A percentile compares a stretch with the other conserved stretches of the same genome.
Evolutionary conservation across 768 basidiomycete genomes (phyloP).

Genomic region (Rhodocollybia butyracea): DNA sequence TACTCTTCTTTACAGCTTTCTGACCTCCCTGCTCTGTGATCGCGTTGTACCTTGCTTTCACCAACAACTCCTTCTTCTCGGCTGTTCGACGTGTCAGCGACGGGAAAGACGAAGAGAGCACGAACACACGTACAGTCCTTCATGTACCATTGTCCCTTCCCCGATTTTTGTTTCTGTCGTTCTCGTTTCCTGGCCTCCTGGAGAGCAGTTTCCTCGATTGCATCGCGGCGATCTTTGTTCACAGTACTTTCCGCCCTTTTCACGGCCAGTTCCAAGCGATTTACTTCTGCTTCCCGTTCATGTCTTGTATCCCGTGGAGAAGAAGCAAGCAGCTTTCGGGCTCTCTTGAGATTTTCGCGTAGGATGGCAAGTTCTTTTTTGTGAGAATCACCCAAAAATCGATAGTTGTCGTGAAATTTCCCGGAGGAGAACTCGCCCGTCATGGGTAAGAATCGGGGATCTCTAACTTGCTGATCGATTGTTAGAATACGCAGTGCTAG

Average conservation of each 20-base stretch:
- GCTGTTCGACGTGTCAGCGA: conserved; percentile 36
- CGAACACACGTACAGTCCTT: conserved; percentile 60
- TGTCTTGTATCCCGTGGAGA: conserved; percentile 58
- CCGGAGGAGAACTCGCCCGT: conserved; percentile 64
- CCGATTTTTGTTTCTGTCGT: conserved; percentile 61
- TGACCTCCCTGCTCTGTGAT: conserved; percentile 75
- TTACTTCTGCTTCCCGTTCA: conserved; percentile 67
- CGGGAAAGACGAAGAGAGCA: neutral
- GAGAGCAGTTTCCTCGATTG: conserved; percentile 69
- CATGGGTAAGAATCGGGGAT: conserved; percentile 81
- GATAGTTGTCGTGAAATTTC: conserved; percentile 68
- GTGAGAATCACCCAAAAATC: conserved; percentile 69
- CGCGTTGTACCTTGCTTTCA: conserved; percentile 76
- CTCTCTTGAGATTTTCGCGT: conserved; percentile 62
- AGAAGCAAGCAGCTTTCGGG: conserved; percentile 57
- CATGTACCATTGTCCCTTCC: conserved; percentile 84
- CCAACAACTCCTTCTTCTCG: conserved; percentile 72
- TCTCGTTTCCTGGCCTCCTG: conserved; percentile 52
- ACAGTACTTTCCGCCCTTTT: conserved; percentile 77
- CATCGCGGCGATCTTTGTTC: conserved; percentile 66
- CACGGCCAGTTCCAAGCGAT: conserved; percentile 65
- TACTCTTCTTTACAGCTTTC: conserved; percentile 78
- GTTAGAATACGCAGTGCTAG: conserved; percentile 3
- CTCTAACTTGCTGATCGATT: conserved; percentile 61
- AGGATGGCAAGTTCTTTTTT: conserved; percentile 61